Base-by-base conservation (phyloP, 2,329 filamentous ascomycete species). In the Mariannaea sp. region DNA sequence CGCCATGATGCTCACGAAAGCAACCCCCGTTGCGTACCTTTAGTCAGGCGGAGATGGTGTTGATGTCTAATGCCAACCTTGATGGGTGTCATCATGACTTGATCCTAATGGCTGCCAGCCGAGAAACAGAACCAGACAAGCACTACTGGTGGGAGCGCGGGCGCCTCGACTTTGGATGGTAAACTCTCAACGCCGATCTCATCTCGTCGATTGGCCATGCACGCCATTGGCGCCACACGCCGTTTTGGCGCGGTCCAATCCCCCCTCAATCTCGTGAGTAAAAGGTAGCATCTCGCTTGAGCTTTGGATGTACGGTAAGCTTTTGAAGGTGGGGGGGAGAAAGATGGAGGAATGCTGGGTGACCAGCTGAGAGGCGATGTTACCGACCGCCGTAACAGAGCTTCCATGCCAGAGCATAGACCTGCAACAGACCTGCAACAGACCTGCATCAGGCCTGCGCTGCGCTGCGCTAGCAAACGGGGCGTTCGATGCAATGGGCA, bases 131-230 rank as follows among this genome's bases (percentile, higher is more conserved):
- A 32, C 38, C 32, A 32, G n/a, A 24, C 26, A 30, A 33, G 17
- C 32, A n/a, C 43, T 14, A 54, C 51, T 54, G 51, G 51, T 54
- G 51, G n/a, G 51, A 49, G 43, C 32, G 8, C n/a, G 13, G 8
- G 24, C 6, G 13, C 8, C 19, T 19, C 14, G 19, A 39, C 9
- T 33, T 10, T 24, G 19, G 49, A 49, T 20, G 33, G 40, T 39
- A 43, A 44, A 27, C 30, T 47, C 27, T 19, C 16, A 17, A 14
- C 19, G 51, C 40, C 45, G 45, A 49, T 54, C 45, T 14, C 26
- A 48, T 14, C 44, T 45, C 44, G 40, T 49, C 51, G 39, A 40
- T 45, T 43, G 27, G 3, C 32, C 38, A 44, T 54, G 51, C 27
- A 44, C 39, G 33, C 32, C 33, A 32, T 40, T 29, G 39, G 40